phyloP scores from a whole-genome alignment of 1,139 yeast genomes.

The Saccharomyces uvarum region DNA sequence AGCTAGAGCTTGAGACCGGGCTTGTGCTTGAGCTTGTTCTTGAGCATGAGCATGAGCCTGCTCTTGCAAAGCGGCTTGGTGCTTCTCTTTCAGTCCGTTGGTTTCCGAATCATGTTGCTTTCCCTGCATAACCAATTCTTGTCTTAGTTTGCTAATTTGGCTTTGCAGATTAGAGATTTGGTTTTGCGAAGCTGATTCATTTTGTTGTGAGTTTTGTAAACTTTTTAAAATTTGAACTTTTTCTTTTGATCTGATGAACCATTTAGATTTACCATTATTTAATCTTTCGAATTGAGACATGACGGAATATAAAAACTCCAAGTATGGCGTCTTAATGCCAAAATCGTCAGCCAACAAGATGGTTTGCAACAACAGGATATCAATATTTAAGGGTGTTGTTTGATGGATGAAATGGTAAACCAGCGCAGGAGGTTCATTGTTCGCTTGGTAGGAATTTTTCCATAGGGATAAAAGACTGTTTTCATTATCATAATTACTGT shows the following conservation, averaged over 20 bases:
- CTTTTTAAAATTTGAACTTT: slow-evolving; percentile 19
- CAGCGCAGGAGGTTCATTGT: slow-evolving; percentile 22
- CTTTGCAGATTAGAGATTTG: background rate
- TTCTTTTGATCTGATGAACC: slow-evolving; percentile 34
- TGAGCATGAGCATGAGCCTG: background rate
- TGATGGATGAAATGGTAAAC: slow-evolving; percentile 26
- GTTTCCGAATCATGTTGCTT: background rate
- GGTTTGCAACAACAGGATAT: slow-evolving; percentile 73
- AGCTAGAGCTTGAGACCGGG: background rate
- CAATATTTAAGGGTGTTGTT: slow-evolving; percentile 45
- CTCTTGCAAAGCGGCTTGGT: background rate
- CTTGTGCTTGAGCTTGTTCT: background rate
- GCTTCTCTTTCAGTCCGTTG: background rate
- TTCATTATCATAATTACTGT: slow-evolving; percentile 39
- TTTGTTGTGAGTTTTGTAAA: slow-evolving; percentile 12
- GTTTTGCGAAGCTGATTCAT: slow-evolving; percentile 3
- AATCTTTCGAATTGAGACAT: slow-evolving; percentile 59
- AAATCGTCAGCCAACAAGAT: slow-evolving; percentile 80
- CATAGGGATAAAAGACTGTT: slow-evolving; percentile 48
- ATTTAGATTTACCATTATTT: slow-evolving; percentile 38
- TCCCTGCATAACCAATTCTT: background rate
- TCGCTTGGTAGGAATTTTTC: slow-evolving; percentile 35
- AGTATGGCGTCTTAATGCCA: slow-evolving; percentile 78
- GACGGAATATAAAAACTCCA: slow-evolving; percentile 78
- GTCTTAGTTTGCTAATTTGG: background rate